Evolutionary conservation across 495 filamentous ascomycete genomes (phyloP), one percentile per base, ranked within the genome.

Genomic region (Penicillium maclennaniae): DNA sequence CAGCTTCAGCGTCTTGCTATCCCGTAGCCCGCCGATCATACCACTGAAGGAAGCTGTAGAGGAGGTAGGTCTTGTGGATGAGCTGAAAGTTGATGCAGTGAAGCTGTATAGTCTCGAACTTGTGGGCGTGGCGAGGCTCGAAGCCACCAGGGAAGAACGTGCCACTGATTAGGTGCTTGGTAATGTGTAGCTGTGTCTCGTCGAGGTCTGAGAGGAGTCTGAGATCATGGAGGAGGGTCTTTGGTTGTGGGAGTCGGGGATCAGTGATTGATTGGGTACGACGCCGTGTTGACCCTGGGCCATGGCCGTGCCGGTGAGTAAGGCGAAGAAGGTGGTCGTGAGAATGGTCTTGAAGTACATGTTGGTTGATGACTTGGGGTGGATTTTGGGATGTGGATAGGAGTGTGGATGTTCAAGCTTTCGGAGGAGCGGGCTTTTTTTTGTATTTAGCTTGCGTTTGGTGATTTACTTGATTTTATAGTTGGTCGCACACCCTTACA

Each of bases 281-380:
- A 31, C 45, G 42, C 7, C 0, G 23, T 34, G 17, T 45, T 23
- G 21, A n/a, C 23, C 36, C 21, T 49, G 37, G 10, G 47, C 47
- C 25, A 21, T 31, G 37, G 19, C 37, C 9, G 47, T 26, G 21
- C 47, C 47, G 4, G 21, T 28, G 19, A 49, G 36, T n/a, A 49
- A 37, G 16, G 47, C 37, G 3, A 49, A 37, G 37, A 12, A 9
- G 23, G 37, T 0, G 14, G 47, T 8, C 31, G 21, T 15, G 36
- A 49, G 7, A 16, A 49, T 40, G 23, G 14, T 7, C 10, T 25
- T 41, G 47, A 49, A 6, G 10, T 49, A 37, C 47, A 49, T 49
- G n/a, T 17, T 48, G 21, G 3, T 8, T 34, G 20, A 20, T 7
- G 47, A 20, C 17, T 38, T 40, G 38, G 3, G 9, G n/a, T 40